phyloP scores from a whole-genome alignment of 495 filamentous ascomycete genomes.

The Recurvomyces mirabilis region DNA sequence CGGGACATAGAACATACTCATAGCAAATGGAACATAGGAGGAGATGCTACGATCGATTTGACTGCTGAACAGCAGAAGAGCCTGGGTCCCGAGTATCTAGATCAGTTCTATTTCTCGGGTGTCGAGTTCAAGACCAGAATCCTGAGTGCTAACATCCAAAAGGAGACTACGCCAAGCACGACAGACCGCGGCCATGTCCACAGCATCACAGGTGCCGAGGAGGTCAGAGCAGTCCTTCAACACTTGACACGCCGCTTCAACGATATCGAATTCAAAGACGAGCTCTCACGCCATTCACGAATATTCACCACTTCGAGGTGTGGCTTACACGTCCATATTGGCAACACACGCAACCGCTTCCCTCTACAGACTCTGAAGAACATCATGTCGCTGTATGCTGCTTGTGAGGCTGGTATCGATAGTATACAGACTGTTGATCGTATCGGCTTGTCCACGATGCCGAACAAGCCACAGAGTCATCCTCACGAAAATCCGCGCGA shows the following conservation, averaged over 20 bases:
- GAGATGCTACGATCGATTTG: not conserved
- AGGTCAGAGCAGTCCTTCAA: not conserved
- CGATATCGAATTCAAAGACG: too few relatives aligned
- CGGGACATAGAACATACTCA: not conserved
- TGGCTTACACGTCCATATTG: constrained; percentile 2
- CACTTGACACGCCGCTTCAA: not conserved
- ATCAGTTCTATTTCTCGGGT: not conserved
- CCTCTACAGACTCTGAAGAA: constrained; percentile 1
- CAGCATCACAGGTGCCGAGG: not conserved
- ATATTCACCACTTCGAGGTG: not conserved
- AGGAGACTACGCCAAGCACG: not conserved
- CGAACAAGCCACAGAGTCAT: not conserved
- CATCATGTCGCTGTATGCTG: not conserved
- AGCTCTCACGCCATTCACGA: not conserved
- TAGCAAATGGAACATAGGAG: not conserved
- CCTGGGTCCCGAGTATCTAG: not conserved
- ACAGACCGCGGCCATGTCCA: not conserved
- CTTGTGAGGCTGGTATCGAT: not conserved
- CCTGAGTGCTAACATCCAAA: not conserved
- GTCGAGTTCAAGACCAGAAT: not conserved
- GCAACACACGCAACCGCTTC: not conserved
- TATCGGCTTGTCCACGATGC: not conserved
- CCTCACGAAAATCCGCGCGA: too few relatives aligned
- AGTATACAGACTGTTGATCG: not conserved
- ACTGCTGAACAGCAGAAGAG: not conserved